Evolutionary conservation across 2,329 filamentous ascomycete genomes (phyloP), one percentile per base, ranked within the genome.

Genomic region (Colletotrichum costaricense): DNA sequence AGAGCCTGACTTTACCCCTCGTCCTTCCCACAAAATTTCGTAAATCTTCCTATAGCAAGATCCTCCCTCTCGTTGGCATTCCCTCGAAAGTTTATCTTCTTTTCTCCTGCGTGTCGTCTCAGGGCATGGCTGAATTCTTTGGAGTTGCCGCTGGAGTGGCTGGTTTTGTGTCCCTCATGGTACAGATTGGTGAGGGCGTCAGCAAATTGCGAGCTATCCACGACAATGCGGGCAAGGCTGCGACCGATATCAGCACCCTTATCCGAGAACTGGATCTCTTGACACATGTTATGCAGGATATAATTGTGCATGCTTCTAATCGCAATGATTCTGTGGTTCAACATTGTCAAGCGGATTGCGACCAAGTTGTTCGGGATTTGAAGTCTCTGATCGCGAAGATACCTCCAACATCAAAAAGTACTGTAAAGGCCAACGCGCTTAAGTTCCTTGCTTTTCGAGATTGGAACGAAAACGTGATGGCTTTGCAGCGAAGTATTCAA

Each of bases 321-420:
- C 6, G 22, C 14, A 24, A 49, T 1, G 69, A 68, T 0, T 30
- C 26, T n/a, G 22, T 26, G 11, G 7, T 42, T 22, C 7, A 16
- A 30, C 63, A 57, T 11, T 72, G 52, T 14, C 28, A 49, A 33
- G 42, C 35, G 8, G 62, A 58, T 49, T 72, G 63, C 6, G 8
- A 30, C 1, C 69, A 46, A 22, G 28, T 68, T 11, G 7, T 4
- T 7, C 6, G 55, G 1, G 49, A 11, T 16, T 24, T 72, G 9
- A 35, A 72, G 30, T 9, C 35, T 28, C 8, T 72, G 57, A n/a
- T 33, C 3, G 14, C 16, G 46, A 35, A 26, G 12, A 28, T 56
- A 3, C 16, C 12, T 5, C 5, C 33, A 7, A 33, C 33, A 2
- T 22, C 19, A 16, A 64, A 2, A 26, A 63, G 35, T 0, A 9